Base-by-base conservation (phyloP, 2,329 filamentous ascomycete genomes). In the Beauveria brongniartii region DNA sequence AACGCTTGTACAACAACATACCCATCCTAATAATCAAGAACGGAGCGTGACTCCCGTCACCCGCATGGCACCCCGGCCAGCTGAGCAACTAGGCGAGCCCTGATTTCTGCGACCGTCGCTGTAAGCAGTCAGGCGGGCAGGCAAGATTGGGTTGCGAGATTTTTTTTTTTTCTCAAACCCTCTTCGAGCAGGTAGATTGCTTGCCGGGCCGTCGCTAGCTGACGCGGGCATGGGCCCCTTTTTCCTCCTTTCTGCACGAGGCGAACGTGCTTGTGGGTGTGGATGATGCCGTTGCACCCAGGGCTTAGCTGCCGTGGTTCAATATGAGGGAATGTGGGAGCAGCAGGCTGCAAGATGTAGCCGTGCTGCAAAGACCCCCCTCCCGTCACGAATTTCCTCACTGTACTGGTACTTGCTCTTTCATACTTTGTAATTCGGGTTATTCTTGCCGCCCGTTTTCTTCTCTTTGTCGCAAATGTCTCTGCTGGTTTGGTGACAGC, bases 191-290 rank as follows among this genome's bases (percentile, higher is more conserved):
- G 22, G 22, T 22, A 4, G 56, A 53, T 59, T 34, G 10, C 30
- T 34, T 52, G 16, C 26, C 56, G 56, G 56, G 37, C 34, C 56
- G 18, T 59, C 56, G 56, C 47, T 41, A 52, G 56, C 47, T 53
- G 56, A 52, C 18, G 40, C 16, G 6, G 20, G 54, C n/a, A 48
- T 47, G 26, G 14, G 43, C 20, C 28, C 30, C 43, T 22, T 22
- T 48, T 40, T 8, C n/a, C 30, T 34, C 28, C 3, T 34, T 24
- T 10, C 9, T 34, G 22, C 26, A 46, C 55, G 55, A 59, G 56
- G 56, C 52, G 46, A 34, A 40, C 40, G 56, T 59, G 56, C 56
- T 59, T 53, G 40, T 26, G 48, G 47, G 24, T 44, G 47, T 34
- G 56, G 47, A 59, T 59, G 56, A 52, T 59, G 56, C 37, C 7